Percentiles rank a stretch among this genome's conserved stretches.
Conservation (phyloP, 345 rosid genomes). For the Populus pruinosa region DNA sequence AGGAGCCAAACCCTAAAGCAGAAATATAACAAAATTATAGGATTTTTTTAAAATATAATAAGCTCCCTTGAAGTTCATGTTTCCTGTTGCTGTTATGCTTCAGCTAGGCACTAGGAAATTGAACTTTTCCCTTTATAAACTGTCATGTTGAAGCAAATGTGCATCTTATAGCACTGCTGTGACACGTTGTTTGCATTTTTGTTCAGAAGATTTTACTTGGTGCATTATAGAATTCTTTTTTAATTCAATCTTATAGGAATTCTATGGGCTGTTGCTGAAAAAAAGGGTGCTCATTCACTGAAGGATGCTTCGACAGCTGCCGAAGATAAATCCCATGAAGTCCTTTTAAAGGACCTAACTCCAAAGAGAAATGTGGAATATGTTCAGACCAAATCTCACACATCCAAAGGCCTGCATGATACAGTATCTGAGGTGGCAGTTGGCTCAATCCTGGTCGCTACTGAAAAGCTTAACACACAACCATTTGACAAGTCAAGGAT, state of each 20-base stretch:
- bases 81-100: no score
- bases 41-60: no score
- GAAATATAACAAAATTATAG: no score
- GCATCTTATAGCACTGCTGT: neutral
- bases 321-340: conserved; percentile 47
- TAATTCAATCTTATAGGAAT: conserved; percentile 41
- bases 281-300: conserved; percentile 28
- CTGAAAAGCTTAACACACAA: conserved; percentile 48
- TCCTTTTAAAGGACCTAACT: conserved; percentile 40
- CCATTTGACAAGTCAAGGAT: conserved; percentile 67
- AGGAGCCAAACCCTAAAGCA: no score
- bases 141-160: neutral
- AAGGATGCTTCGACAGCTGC: conserved; percentile 23
- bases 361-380: conserved; percentile 25
- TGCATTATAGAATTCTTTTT: neutral
- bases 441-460: conserved; percentile 66
- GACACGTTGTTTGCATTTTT: neutral
- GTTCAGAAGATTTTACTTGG: neutral
- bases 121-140: neutral
- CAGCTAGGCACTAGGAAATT: no score
- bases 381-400: conserved; percentile 21
- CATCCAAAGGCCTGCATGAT: conserved; percentile 22
- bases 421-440: conserved; percentile 36
- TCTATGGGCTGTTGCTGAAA: conserved; percentile 33
- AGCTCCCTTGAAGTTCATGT: no score